phyloP scores from a whole-genome alignment of 2,329 filamentous ascomycete genomes.

The Rhinocladiella mackenziei region DNA sequence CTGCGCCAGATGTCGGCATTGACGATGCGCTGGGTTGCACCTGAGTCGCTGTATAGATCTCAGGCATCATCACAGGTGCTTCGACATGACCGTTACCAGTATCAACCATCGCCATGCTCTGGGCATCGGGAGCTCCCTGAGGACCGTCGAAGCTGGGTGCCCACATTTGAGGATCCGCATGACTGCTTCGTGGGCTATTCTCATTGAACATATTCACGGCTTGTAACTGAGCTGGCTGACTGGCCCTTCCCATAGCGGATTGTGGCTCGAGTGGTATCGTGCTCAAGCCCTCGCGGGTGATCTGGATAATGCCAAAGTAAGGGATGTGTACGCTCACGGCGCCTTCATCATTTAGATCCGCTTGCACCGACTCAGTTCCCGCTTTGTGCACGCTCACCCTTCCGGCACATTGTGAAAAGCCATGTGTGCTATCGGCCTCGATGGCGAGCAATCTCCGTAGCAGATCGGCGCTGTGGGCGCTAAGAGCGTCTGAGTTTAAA shows the following conservation, averaged over 20 bases:
- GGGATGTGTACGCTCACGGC: conserved; percentile 44
- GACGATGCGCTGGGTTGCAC: too few relatives aligned
- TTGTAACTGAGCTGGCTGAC: too few relatives aligned
- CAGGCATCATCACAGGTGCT: too few relatives aligned
- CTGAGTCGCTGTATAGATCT: too few relatives aligned
- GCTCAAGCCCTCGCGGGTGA: conserved; percentile 28
- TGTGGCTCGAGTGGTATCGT: not conserved
- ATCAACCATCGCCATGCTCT: too few relatives aligned
- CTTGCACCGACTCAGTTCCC: not conserved
- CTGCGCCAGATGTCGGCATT: not conserved
- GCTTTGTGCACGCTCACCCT: conserved; percentile 26
- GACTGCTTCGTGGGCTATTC: too few relatives aligned
- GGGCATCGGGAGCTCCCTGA: too few relatives aligned
- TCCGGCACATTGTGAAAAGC: conserved; percentile 32
- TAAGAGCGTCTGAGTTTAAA: conserved; percentile 35
- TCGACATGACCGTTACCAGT: too few relatives aligned
- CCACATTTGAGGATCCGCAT: too few relatives aligned
- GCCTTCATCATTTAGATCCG: not conserved
- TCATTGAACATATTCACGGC: too few relatives aligned
- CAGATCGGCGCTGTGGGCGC: conserved; percentile 33
- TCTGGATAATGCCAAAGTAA: conserved; percentile 42
- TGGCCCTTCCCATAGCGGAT: not conserved
- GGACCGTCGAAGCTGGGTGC: too few relatives aligned
- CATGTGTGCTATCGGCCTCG: conserved; percentile 36
- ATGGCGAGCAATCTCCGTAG: conserved; percentile 38